A percentile compares a stretch with the other conserved stretches of the same genome.
Conservation (phyloP, 257 asterid genomes). For the Ilex aquifolium region DNA sequence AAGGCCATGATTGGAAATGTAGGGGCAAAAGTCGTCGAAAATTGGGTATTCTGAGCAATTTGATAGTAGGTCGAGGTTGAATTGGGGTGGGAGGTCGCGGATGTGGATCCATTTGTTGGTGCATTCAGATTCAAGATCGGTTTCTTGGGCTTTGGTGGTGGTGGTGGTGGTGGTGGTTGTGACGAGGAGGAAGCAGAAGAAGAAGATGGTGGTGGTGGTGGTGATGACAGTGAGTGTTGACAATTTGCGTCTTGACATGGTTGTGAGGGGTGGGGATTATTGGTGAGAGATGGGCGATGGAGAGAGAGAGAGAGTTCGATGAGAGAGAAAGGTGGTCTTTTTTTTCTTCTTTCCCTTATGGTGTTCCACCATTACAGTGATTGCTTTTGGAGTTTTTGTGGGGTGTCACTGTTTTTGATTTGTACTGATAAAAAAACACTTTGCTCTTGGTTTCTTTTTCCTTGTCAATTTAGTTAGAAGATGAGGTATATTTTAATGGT, state of each 20-base stretch:
- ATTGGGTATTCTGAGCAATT: constrained; percentile 80
- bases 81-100: constrained; percentile 68
- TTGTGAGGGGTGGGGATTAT: too few relatives aligned
- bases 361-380: too few relatives aligned
- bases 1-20: constrained; percentile 75
- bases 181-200: constrained; percentile 16
- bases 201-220: constrained; percentile 10
- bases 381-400: too few relatives aligned
- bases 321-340: too few relatives aligned
- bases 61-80: constrained; percentile 68
- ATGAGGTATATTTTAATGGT: too few relatives aligned
- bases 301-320: too few relatives aligned
- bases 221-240: constrained; percentile 5
- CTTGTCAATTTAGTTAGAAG: too few relatives aligned
- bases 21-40: constrained; percentile 62
- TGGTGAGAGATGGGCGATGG: too few relatives aligned
- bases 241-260: constrained; percentile 18
- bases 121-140: constrained; percentile 72
- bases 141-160: constrained; percentile 24
- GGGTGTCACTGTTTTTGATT: not conserved
- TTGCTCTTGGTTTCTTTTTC: too few relatives aligned
- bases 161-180: constrained; percentile 2
- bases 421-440: too few relatives aligned
- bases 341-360: too few relatives aligned
- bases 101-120: constrained; percentile 77